Evolutionary conservation across 805 yeast species (phyloP).

Genomic region (Blastobotrys muscicola): DNA sequence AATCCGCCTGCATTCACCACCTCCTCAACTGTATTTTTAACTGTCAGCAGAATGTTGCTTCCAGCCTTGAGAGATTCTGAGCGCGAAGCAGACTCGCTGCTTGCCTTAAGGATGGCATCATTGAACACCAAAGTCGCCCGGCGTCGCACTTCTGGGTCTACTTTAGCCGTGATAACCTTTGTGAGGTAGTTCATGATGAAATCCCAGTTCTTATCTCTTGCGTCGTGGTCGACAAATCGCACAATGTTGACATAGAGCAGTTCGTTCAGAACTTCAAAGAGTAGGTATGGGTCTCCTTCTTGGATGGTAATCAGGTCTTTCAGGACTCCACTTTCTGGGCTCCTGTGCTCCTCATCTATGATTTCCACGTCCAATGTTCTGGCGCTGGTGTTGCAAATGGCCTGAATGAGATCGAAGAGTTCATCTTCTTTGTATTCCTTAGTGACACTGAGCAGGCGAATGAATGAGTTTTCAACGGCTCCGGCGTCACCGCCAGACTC

Average conservation of each 20-base stretch:
- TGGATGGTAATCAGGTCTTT: background rate
- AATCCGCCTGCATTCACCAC: slow-evolving; percentile 11
- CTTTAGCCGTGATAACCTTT: slow-evolving; percentile 36
- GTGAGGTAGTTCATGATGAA: slow-evolving; percentile 39
- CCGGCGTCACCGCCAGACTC: slow-evolving; percentile 20
- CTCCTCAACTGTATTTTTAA: slow-evolving; percentile 33
- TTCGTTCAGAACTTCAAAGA: slow-evolving; percentile 43
- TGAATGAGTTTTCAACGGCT: slow-evolving; percentile 43
- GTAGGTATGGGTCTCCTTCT: slow-evolving; percentile 30
- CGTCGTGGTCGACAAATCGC: slow-evolving; percentile 31
- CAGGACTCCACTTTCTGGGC: background rate
- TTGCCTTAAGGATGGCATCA: slow-evolving; percentile 12
- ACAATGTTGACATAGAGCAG: slow-evolving; percentile 42
- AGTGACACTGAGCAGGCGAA: slow-evolving; percentile 57
- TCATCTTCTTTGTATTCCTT: slow-evolving; percentile 43
- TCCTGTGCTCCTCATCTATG: background rate
- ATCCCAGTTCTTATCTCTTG: slow-evolving; percentile 39
- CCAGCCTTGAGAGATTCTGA: slow-evolving; percentile 11
- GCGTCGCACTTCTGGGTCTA: slow-evolving; percentile 38
- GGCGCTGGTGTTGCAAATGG: slow-evolving; percentile 18
- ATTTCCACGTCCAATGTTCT: slow-evolving; percentile 2
- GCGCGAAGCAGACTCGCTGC: background rate
- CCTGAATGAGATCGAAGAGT: slow-evolving; percentile 38
- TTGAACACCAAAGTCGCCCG: slow-evolving; percentile 45
- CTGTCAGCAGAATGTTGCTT: slow-evolving; percentile 37